Evolutionary conservation across 1,284 basidiomycete species (phyloP).

Genomic region (Dichomitus squalens): DNA sequence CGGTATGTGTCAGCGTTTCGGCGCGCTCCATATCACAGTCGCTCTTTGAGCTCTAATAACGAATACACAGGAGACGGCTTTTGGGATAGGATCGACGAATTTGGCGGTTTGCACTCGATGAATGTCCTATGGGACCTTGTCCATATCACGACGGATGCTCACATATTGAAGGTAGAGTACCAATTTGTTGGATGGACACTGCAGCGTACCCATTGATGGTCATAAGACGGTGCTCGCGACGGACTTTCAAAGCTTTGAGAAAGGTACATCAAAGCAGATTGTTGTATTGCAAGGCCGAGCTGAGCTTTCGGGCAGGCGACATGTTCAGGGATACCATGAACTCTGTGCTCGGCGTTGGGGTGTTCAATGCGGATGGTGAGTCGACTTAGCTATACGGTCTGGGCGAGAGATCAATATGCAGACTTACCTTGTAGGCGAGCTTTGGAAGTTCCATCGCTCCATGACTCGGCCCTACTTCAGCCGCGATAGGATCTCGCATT

Average conservation of each 20-base stretch:
- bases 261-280: slow-evolving; percentile 15
- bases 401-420: too few relatives aligned
- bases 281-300: background rate
- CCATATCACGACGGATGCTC: slow-evolving; percentile 12
- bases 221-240: slow-evolving; percentile 27
- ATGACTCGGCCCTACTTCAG: slow-evolving; percentile 32
- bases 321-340: slow-evolving; percentile 18
- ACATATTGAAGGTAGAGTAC: slow-evolving; percentile 10
- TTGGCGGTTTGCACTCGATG: slow-evolving; percentile 5
- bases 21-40: background rate
- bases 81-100: slow-evolving; percentile 16
- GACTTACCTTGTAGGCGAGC: slow-evolving; percentile 23
- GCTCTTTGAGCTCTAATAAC: background rate
- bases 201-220: background rate
- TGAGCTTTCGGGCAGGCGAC: background rate
- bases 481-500: slow-evolving; percentile 22
- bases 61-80: slow-evolving; percentile 6
- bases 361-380: slow-evolving; percentile 26
- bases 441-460: slow-evolving; percentile 36
- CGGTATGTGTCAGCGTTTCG: slow-evolving; percentile 13
- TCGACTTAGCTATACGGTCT: background rate
- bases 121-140: slow-evolving; percentile 2
- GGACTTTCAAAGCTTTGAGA: slow-evolving; percentile 26
- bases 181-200: background rate
- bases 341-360: slow-evolving; percentile 23